Evolutionary conservation across 2,329 filamentous ascomycete species (phyloP), one percentile per base, ranked within the genome.

Genomic region (Proliferodiscus dingleyae): DNA sequence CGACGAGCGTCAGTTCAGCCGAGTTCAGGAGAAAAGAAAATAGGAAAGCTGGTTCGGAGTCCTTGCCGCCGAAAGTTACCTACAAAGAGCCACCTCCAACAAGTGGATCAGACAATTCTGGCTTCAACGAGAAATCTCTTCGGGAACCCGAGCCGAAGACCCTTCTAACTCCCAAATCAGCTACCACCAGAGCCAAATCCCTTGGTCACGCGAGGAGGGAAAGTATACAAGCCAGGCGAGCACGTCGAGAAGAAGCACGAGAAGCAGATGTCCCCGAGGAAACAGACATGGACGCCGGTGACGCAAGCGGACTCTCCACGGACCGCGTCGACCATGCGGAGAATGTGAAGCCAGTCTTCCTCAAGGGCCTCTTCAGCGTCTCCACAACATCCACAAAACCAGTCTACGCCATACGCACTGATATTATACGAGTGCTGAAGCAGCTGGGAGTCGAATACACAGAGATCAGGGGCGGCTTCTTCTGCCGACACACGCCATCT

Each of bases 291-390:
- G 89, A 96, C 46, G 69, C 88, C 21, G 79, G 76, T 15, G 77
- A 81, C 47, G 72, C 72, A 26, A 82, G 78, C 47, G 77, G 78
- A 3, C 66, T 74, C 22, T 83, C 80, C 7, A 79, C 75, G 2
- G 80, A 84, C 32, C 70, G 77, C 19, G 65, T 83, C 8, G 76
- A 80, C 50, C 81, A 79, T 55, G 82, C 85, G 4, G 89, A 94
- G 55, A 79, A 91, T 50, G 83, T 91, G 43, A 96, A 95, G 65
- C 93, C 93, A 0, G 93, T 97, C 3, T 97, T 86, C 65, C 78
- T 98, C 46, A 98, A 97, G 67, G 93, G 93, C 4, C 75, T 98
- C 15, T 97, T 98, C 70, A 97, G 91, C 60, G 93, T 97, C 43
- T 94, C 89, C 3, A 98, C 93, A 0, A 98, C 93, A 5, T 96